Conservation (phyloP, 2,329 filamentous ascomycete species). For the Dactylellina sp. region DNA sequence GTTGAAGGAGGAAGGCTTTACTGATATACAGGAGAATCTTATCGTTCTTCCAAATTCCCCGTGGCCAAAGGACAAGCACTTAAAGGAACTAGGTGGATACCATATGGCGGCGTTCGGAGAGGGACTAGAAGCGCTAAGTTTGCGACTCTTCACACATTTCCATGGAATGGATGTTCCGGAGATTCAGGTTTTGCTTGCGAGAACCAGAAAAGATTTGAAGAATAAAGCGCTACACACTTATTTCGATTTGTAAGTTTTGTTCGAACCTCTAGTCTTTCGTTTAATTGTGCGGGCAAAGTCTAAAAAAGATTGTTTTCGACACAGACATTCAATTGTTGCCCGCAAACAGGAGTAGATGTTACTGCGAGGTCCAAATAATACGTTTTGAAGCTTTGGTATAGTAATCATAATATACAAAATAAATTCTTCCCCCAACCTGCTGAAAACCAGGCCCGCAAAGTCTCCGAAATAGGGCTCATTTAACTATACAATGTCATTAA, state of each 20-base stretch:
- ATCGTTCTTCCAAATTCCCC: conserved; percentile 67
- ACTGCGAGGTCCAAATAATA: too few species aligned
- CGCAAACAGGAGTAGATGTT: conserved; percentile 5
- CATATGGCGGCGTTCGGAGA: conserved; percentile 63
- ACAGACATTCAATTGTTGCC: conserved; percentile 26
- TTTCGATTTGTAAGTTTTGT: conserved; percentile 62
- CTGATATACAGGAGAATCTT: conserved; percentile 63
- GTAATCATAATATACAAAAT: too few species aligned
- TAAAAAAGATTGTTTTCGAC: too few species aligned
- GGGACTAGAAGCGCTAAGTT: conserved; percentile 68
- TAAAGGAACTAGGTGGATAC: conserved; percentile 65
- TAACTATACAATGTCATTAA: too few species aligned
- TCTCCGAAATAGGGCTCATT: too few species aligned
- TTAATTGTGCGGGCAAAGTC: not conserved
- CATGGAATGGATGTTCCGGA: conserved; percentile 67
- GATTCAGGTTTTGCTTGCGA: conserved; percentile 67
- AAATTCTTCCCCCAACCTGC: too few species aligned
- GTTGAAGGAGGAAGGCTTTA: conserved; percentile 64
- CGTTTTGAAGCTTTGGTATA: too few species aligned
- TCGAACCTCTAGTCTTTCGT: not conserved
- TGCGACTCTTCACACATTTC: conserved; percentile 68
- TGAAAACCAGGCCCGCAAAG: too few species aligned
- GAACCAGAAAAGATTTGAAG: conserved; percentile 66
- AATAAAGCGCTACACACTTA: conserved; percentile 63
- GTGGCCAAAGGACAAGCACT: conserved; percentile 67